A percentile compares a stretch with the other conserved stretches of the same genome.
Evolutionary conservation across 73 alveolate genomes (phyloP).

Genomic region (Paramecium caudatum): DNA sequence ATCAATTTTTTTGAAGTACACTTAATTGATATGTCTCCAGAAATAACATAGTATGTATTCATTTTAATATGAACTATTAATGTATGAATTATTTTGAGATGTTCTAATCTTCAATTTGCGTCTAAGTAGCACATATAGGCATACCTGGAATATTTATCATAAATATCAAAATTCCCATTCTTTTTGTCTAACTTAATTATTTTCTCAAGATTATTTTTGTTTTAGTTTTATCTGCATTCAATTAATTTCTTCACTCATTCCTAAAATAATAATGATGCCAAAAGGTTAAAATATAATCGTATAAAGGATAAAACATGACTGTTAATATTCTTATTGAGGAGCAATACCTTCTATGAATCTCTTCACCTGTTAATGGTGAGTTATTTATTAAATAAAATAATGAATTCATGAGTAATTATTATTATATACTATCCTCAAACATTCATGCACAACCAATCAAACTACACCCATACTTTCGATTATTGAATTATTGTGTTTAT

Average conservation of each 20-base stretch:
- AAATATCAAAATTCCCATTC: constrained; percentile 70
- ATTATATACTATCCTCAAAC: no score
- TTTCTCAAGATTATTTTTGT: constrained; percentile 67
- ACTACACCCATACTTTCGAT: no score
- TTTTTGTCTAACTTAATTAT: constrained; percentile 66
- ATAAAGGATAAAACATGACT: background rate
- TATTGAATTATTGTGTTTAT: no score
- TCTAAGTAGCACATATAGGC: background rate
- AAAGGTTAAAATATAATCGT: background rate
- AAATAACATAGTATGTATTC: constrained; percentile 59
- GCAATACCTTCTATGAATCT: background rate
- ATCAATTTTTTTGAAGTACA: constrained; percentile 64
- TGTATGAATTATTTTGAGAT: constrained; percentile 31
- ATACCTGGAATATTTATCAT: constrained; percentile 64
- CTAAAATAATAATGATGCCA: constrained; percentile 14
- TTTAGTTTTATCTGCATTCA: constrained; percentile 52
- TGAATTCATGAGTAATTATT: constrained; percentile 3
- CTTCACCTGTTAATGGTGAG: constrained; percentile 16
- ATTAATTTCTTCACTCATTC: constrained; percentile 54
- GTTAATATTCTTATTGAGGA: background rate
- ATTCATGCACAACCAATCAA: no score
- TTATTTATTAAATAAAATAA: constrained; percentile 41
- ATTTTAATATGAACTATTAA: constrained; percentile 52
- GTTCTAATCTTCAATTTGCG: constrained; percentile 60
- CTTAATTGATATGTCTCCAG: constrained; percentile 67